phyloP scores from a whole-genome alignment of 768 basidiomycete genomes.

The Psilocybe sp. region DNA sequence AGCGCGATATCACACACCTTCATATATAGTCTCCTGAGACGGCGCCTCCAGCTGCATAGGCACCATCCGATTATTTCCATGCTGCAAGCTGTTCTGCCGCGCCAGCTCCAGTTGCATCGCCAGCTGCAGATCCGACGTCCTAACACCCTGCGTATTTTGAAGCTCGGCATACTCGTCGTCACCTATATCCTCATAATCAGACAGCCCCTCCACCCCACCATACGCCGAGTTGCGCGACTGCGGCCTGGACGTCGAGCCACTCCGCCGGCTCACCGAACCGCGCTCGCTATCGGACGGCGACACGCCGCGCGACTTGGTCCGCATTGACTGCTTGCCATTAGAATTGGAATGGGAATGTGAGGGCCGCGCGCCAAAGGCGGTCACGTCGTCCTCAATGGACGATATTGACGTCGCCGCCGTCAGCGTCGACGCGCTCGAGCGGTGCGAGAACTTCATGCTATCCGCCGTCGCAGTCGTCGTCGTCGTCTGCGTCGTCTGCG shows the following conservation, averaged over 20 bases:
- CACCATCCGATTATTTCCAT: conserved; percentile 46
- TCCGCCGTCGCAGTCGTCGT: conserved; percentile 66
- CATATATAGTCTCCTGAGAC: conserved; percentile 70
- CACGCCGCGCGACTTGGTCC: conserved; percentile 41
- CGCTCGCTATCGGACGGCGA: conserved; percentile 45
- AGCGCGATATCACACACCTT: too few relatives aligned
- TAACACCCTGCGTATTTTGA: conserved; percentile 37
- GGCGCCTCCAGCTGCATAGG: conserved; percentile 42
- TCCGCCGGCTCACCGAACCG: conserved; percentile 39
- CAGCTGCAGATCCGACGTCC: conserved; percentile 75
- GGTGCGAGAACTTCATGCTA: conserved; percentile 68
- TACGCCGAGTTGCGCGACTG: conserved; percentile 31
- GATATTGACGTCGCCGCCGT: conserved; percentile 64
- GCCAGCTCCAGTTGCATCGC: conserved; percentile 79
- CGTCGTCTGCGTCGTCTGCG: conserved; percentile 68
- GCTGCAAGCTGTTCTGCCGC: conserved; percentile 78
- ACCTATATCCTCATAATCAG: conserved; percentile 42
- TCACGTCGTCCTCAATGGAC: conserved; percentile 59
- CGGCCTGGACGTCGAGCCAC: conserved; percentile 30
- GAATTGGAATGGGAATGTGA: conserved; percentile 40
- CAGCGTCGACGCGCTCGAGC: conserved; percentile 60
- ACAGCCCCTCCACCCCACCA: conserved; percentile 34
- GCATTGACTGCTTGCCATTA: conserved; percentile 42
- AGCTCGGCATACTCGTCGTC: conserved; percentile 41
- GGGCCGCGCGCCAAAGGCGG: conserved; percentile 29